Base-by-base conservation (phyloP, 108 stramenopile species). In the Nitzschia inconspicua region DNA sequence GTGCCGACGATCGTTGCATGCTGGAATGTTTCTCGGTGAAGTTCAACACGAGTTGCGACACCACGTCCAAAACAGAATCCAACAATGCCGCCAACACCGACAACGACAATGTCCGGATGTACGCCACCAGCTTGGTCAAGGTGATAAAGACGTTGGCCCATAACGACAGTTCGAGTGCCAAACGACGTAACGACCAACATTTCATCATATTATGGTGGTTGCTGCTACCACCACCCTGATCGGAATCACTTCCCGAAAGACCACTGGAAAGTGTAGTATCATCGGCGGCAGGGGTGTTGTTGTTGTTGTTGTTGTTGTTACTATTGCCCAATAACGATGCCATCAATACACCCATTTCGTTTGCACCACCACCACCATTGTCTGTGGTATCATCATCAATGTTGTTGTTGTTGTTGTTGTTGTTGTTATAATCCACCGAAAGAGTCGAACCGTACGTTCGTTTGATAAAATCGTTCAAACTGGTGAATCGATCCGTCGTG, bases 51-150 rank as follows among this genome's bases (percentile, higher is more conserved):
- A 48, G 31, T 59, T 97, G 96, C 9, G 82, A 85, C 7, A 95
- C 78, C 9, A 97, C 88, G 68, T 97, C 96, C 51, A 97, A 70
- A 36, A 93, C 72, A 3, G 84, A 84, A 60, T 97, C 96, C 25
- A 94, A 71, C 52, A 95, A 56, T 13, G 96, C 88, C 0, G 96
- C 96, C 40, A 95, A 70, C 23, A 97, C 89, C 23, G 93, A 93
- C 16, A 95, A 68, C 6, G 86, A 88, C 19, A 81, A 44, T 3
- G 89, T 89, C 23, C 76, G 69, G 22, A 85, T 16, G 57, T 91
- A 93, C 48, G 91, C 89, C 18, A 88, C 54, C 20, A 84, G 51
- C 61, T 96, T 96, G 65, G 82, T 69, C 5, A 83, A 27, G 26
- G 90, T 76, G 47, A 96, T 93, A 57, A 81, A 52, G 25, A 96